A percentile compares a stretch with the other conserved stretches of the same genome.
phyloP scores from a whole-genome alignment of 345 rosid genomes.

The Linum usitatissimum region DNA sequence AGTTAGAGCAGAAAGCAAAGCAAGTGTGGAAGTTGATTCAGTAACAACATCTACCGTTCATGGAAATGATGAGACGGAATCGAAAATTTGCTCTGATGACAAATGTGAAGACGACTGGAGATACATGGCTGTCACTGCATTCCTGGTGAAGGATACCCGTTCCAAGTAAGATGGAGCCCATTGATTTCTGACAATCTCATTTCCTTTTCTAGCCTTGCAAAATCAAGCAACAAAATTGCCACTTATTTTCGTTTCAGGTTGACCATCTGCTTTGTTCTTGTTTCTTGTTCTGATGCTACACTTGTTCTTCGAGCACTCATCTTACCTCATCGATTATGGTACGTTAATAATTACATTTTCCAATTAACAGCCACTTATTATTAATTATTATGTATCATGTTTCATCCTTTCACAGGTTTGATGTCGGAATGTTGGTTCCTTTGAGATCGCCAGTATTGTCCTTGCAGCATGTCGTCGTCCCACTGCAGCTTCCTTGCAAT shows the following conservation, averaged over 20 bases:
- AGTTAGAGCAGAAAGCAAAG: slow-evolving; percentile 12
- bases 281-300: slow-evolving; percentile 93
- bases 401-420: slow-evolving; percentile 51
- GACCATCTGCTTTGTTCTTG: slow-evolving; percentile 64
- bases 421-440: slow-evolving; percentile 65
- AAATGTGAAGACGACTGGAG: slow-evolving; percentile 86
- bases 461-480: slow-evolving; percentile 60
- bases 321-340: slow-evolving; percentile 87
- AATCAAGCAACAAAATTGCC: not conserved
- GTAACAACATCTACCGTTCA: slow-evolving; percentile 13
- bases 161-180: slow-evolving; percentile 45
- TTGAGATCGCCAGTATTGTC: slow-evolving; percentile 61
- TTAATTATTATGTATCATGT: not conserved
- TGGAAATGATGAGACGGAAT: slow-evolving; percentile 14
- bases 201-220: not conserved
- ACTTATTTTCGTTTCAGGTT: slow-evolving; percentile 41
- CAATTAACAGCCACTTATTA: not conserved
- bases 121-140: slow-evolving; percentile 86
- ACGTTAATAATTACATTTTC: slow-evolving; percentile 13
- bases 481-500: slow-evolving; percentile 25
- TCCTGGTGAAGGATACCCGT: slow-evolving; percentile 62
- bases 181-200: not conserved
- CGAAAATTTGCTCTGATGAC: slow-evolving; percentile 25
- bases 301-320: slow-evolving; percentile 69
- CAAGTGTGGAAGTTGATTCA: slow-evolving; percentile 16